phyloP scores from a whole-genome alignment of 75 land plant species.

The Sequoiadendron giganteum region DNA sequence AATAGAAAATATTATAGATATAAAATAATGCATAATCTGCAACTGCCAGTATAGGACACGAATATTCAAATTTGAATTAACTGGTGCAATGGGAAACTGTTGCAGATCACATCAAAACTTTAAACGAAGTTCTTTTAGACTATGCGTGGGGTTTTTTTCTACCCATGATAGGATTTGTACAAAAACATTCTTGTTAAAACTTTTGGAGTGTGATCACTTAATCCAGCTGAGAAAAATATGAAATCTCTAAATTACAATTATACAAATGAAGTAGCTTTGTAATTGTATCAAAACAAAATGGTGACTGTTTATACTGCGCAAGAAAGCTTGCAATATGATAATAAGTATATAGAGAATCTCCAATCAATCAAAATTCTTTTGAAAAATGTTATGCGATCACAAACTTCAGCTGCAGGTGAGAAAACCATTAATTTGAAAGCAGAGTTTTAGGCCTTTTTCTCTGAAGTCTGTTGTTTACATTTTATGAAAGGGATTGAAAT shows the following conservation, averaged over 20 bases:
- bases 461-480: neutral
- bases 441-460: neutral
- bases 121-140: neutral
- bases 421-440: neutral
- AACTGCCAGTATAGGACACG: neutral
- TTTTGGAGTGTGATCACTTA: neutral
- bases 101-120: neutral
- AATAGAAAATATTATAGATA: neutral
- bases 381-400: neutral
- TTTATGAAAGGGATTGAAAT: neutral
- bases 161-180: neutral
- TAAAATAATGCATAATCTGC: neutral
- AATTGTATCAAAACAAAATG: neutral
- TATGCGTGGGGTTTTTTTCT: neutral
- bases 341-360: neutral
- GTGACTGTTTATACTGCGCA: neutral
- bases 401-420: neutral
- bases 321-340: constrained; percentile 3
- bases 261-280: neutral
- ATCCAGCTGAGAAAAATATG: neutral
- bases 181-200: neutral
- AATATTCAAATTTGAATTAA: neutral
- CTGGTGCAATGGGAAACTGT: neutral
- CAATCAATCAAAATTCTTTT: no score
- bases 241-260: neutral